Conservation (phyloP, 148 eudicot species). For the Nepenthes mirabilis region DNA sequence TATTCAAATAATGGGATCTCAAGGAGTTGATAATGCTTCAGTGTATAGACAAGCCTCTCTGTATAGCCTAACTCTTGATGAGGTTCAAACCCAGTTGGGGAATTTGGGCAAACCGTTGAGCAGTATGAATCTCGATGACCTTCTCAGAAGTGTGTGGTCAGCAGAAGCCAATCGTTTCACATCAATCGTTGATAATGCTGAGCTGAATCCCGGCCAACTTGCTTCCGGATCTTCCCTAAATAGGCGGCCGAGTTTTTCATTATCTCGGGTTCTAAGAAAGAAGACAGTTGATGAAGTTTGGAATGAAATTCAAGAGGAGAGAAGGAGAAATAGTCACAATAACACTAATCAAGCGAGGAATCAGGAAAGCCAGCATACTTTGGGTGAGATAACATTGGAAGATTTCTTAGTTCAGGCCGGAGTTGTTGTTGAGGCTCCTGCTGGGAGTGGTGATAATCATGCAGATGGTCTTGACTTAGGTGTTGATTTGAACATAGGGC, state of each 20-base stretch:
- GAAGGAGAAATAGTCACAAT: conserved; percentile 12
- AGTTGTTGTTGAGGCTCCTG: conserved; percentile 40
- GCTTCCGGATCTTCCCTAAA: conserved; percentile 8
- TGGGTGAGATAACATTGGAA: conserved; percentile 91
- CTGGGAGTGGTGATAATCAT: conserved; percentile 10
- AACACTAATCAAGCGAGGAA: conserved; percentile 14
- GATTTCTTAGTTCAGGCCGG: conserved; percentile 89
- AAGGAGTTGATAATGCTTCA: conserved; percentile 30
- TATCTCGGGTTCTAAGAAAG: conserved; percentile 54
- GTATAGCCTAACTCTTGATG: conserved; percentile 89
- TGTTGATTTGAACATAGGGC: background rate
- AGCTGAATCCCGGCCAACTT: background rate
- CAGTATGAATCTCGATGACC: conserved; percentile 94
- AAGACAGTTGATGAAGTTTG: conserved; percentile 94
- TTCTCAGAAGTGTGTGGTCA: conserved; percentile 62
- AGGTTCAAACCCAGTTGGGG: conserved; percentile 84
- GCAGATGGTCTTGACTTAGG: conserved; percentile 15
- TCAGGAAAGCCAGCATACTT: conserved; percentile 37
- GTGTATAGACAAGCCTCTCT: conserved; percentile 62
- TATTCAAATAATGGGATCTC: conserved; percentile 80
- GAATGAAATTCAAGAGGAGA: conserved; percentile 70
- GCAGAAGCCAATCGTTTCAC: conserved; percentile 33
- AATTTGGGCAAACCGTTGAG: conserved; percentile 83
- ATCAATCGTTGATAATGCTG: background rate
- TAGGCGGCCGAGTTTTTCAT: conserved; percentile 16